Evolutionary conservation across 768 basidiomycete genomes (phyloP).

Genomic region (Guyanaporus albipodus): DNA sequence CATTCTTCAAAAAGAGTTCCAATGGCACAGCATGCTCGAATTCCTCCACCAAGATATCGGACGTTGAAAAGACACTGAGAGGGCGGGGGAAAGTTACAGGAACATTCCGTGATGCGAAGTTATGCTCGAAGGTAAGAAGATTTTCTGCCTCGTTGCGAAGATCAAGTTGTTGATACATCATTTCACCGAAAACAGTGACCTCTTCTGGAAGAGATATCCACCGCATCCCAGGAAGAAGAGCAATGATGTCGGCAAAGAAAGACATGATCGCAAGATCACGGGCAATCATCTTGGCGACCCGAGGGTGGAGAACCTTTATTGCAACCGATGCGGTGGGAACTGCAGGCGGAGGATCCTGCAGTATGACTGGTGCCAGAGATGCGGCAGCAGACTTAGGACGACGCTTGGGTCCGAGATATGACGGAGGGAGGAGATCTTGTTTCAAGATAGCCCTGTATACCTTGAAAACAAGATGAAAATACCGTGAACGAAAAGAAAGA

Average conservation of each 20-base stretch:
- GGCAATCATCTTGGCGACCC: conserved; percentile 73
- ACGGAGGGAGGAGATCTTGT: conserved; percentile 78
- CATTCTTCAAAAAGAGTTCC: conserved; percentile 81
- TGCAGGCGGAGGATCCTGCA: conserved; percentile 56
- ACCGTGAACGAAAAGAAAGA: background rate
- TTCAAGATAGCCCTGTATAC: conserved; percentile 89
- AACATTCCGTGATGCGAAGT: conserved; percentile 76
- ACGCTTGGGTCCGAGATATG: conserved; percentile 76
- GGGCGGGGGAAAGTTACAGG: conserved; percentile 91
- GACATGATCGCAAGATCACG: conserved; percentile 95
- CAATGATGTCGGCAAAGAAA: conserved; percentile 79
- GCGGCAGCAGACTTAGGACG: conserved; percentile 43
- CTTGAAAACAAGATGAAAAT: conserved; percentile 31
- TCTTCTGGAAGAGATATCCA: conserved; percentile 97
- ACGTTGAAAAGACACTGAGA: conserved; percentile 73
- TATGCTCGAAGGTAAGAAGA: conserved; percentile 75
- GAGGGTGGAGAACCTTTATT: conserved; percentile 93
- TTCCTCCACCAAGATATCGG: conserved; percentile 86
- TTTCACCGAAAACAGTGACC: conserved; percentile 87
- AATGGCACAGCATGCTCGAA: conserved; percentile 90
- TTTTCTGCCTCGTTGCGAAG: conserved; percentile 88
- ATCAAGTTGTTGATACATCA: conserved; percentile 97
- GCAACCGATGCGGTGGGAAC: conserved; percentile 87
- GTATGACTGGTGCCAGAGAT: conserved; percentile 48
- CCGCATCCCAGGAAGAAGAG: conserved; percentile 85